These are phyloP conservation scores for Geotrichum australiense DNA, from an alignment of 1,139 yeast species.

Conservation along the genomic window DNA sequence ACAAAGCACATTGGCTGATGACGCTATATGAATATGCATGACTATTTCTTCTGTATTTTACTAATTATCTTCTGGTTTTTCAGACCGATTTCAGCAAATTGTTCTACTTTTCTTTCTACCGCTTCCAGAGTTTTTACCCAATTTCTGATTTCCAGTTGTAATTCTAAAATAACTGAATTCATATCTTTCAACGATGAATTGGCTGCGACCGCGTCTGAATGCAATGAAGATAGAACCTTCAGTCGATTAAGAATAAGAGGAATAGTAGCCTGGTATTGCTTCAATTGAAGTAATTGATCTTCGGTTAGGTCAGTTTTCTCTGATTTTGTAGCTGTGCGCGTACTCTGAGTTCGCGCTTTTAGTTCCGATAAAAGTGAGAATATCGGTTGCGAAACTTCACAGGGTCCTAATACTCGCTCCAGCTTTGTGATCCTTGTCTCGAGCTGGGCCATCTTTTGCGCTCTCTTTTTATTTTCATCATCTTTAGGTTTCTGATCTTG, in stretches of 20 bases:
- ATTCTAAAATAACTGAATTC: constrained; percentile 9
- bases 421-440: too few species aligned
- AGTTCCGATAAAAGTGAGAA: not conserved
- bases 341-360: not conserved
- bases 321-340: not conserved
- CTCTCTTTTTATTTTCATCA: too few species aligned
- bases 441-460: too few species aligned
- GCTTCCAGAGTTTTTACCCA: constrained; percentile 13
- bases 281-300: constrained; percentile 2
- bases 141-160: constrained; percentile 11
- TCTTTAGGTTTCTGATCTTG: too few species aligned
- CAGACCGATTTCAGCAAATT: constrained; percentile 1
- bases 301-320: not conserved
- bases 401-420: not conserved
- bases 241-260: constrained; percentile 16
- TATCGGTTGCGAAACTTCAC: not conserved
- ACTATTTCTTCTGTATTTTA: too few species aligned
- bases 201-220: constrained; percentile 15
- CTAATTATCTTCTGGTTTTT: too few species aligned
- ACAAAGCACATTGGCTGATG: too few species aligned
- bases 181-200: constrained; percentile 9
- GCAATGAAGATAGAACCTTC: constrained; percentile 10
- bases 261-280: constrained; percentile 9
- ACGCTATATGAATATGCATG: too few species aligned
- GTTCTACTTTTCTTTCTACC: constrained; percentile 12